Evolutionary conservation across 2,329 filamentous ascomycete genomes (phyloP).

Genomic region (Claviceps sp.): DNA sequence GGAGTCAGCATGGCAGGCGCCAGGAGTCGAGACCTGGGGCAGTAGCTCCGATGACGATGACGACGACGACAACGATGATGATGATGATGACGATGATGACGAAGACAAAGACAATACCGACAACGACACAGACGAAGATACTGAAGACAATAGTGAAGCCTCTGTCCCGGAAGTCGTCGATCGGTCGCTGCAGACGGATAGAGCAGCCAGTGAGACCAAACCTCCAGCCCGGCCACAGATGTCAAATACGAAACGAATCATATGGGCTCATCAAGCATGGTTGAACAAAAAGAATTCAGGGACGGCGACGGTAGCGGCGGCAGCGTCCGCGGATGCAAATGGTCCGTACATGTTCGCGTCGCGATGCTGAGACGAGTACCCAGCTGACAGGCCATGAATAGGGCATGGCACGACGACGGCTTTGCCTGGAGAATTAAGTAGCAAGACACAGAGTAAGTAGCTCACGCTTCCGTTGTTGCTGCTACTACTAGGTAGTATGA

Average conservation of each 20-base stretch:
- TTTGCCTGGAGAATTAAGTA: not conserved
- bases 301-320: not conserved
- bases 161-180: not conserved
- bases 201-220: not conserved
- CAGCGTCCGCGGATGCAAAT: not conserved
- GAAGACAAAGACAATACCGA: not conserved
- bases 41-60: slow-evolving; percentile 1
- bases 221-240: not conserved
- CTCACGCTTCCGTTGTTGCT: not conserved
- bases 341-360: not conserved
- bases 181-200: not conserved
- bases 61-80: not conserved
- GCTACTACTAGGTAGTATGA: not conserved
- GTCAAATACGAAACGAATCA: not conserved
- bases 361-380: not conserved
- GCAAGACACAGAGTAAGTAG: slow-evolving; percentile 1
- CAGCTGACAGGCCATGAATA: not conserved
- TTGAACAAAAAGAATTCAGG: not conserved
- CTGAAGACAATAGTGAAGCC: not conserved
- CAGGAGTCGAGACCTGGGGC: slow-evolving; percentile 1
- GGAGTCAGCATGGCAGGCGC: not conserved
- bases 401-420: not conserved
- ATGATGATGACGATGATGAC: not conserved
- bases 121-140: not conserved
- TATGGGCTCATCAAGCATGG: not conserved